Conservation (phyloP, 192 early-diverging fungal species). For the Phycomyces nitens region DNA sequence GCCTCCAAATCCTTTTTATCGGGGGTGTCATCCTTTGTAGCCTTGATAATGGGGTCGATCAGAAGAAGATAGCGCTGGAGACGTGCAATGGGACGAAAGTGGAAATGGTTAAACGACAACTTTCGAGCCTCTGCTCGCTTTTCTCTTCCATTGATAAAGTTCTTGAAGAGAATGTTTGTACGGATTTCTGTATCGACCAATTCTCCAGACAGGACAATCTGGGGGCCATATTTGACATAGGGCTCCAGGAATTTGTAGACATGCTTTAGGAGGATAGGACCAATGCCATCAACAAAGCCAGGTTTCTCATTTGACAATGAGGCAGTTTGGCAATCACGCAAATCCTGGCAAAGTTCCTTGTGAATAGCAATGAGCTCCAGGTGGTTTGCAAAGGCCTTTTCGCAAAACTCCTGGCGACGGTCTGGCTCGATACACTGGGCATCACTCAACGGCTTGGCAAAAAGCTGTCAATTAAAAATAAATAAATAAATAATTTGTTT, state of each 20-base stretch:
- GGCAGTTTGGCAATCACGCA: conserved; percentile 52
- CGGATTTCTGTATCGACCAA: conserved; percentile 63
- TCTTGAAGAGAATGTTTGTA: conserved; percentile 60
- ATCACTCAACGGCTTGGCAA: conserved; percentile 26
- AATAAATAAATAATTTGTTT: not conserved
- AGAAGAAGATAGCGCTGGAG: conserved; percentile 83
- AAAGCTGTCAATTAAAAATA: conserved; percentile 5
- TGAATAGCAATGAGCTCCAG: conserved; percentile 57
- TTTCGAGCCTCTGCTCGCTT: conserved; percentile 26
- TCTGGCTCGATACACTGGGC: conserved; percentile 26
- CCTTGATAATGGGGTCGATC: conserved; percentile 73
- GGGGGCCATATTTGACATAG: conserved; percentile 79
- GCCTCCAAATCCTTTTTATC: conserved; percentile 60
- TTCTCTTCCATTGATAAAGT: conserved; percentile 73
- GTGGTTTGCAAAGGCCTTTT: conserved; percentile 72
- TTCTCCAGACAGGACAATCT: conserved; percentile 73
- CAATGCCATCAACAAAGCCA: conserved; percentile 71
- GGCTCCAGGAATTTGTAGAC: conserved; percentile 57
- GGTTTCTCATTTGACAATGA: conserved; percentile 7
- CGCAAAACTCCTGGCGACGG: conserved; percentile 46
- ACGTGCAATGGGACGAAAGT: conserved; percentile 78
- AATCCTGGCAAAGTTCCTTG: conserved; percentile 47
- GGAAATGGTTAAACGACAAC: conserved; percentile 32
- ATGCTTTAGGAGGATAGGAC: conserved; percentile 72
- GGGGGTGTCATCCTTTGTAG: conserved; percentile 73